Percentiles rank a stretch among this genome's conserved stretches.
Conservation (phyloP, 2,329 filamentous ascomycete species). For the Phaeoacremonium minimum region DNA sequence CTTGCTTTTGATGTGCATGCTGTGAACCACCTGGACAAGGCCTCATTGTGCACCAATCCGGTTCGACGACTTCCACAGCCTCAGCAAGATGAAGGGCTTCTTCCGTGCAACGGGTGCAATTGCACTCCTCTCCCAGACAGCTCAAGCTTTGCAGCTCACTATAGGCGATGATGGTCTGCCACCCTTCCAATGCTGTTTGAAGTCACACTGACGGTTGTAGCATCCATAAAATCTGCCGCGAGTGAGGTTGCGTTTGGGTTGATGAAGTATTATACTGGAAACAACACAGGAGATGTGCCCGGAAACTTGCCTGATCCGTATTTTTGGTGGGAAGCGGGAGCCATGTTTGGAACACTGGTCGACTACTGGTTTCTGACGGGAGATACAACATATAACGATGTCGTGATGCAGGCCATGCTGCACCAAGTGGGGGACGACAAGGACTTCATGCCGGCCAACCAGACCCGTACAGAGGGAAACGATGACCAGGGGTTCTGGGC, state of each 20-base stretch:
- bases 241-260: slow-evolving; percentile 41
- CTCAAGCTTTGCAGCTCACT: slow-evolving; percentile 13
- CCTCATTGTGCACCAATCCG: no score
- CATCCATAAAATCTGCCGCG: slow-evolving; percentile 44
- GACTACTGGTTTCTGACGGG: slow-evolving; percentile 71
- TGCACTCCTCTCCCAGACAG: slow-evolving; percentile 12
- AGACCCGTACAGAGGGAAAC: slow-evolving; percentile 59
- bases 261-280: slow-evolving; percentile 49
- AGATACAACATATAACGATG: slow-evolving; percentile 59
- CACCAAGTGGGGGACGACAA: slow-evolving; percentile 56
- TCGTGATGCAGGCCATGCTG: slow-evolving; percentile 53
- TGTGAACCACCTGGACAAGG: no score
- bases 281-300: slow-evolving; percentile 53
- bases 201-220: no score
- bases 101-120: slow-evolving; percentile 8
- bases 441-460: slow-evolving; percentile 66
- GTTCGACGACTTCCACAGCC: neutral
- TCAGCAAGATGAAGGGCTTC: slow-evolving; percentile 12
- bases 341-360: slow-evolving; percentile 66
- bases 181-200: no score
- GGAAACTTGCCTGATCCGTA: slow-evolving; percentile 46
- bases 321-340: slow-evolving; percentile 63
- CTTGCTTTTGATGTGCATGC: no score
- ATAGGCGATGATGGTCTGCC: slow-evolving; percentile 17
- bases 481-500: slow-evolving; percentile 84